A percentile compares a stretch with the other conserved stretches of the same genome.
phyloP scores from a whole-genome alignment of 2,329 filamentous ascomycete species.

The Aspergillus awamori region DNA sequence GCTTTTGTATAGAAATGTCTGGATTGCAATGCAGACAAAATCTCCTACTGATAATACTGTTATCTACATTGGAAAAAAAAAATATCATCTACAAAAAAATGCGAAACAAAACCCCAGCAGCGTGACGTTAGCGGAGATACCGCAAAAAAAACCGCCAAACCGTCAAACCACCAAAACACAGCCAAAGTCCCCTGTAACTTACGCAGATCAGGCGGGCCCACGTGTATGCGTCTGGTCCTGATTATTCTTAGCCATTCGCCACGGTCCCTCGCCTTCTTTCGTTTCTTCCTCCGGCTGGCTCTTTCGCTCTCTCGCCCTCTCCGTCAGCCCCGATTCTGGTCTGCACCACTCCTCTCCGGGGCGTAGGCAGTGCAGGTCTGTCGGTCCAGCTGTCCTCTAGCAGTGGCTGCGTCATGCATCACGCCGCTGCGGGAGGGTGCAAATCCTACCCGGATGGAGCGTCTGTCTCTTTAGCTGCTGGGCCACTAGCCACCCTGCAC shows the following conservation, averaged over 20 bases:
- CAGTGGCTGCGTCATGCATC: background rate
- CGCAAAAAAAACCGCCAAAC: background rate
- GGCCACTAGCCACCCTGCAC: conserved; percentile 1
- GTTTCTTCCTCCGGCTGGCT: background rate
- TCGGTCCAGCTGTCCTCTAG: conserved; percentile 2
- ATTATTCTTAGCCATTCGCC: conserved; percentile 15
- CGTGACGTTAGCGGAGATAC: background rate
- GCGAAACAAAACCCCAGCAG: background rate
- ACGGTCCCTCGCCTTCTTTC: conserved; percentile 6
- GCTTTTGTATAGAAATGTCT: background rate
- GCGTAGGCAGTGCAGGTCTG: background rate
- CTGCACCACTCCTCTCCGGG: background rate
- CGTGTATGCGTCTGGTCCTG: conserved; percentile 4
- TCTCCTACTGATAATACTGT: background rate
- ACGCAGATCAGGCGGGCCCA: background rate
- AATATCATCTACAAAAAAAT: too few species aligned
- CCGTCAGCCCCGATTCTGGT: background rate
- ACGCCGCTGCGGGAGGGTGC: background rate
- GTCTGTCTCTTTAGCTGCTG: background rate
- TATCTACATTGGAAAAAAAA: too few species aligned
- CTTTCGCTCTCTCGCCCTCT: background rate
- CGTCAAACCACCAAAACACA: background rate
- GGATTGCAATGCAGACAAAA: background rate
- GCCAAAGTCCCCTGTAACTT: background rate
- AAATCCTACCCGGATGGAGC: background rate